Percentiles rank a stretch among this genome's conserved stretches.
Conservation (phyloP, 345 rosid genomes). For the Eucalyptus urophylla region DNA sequence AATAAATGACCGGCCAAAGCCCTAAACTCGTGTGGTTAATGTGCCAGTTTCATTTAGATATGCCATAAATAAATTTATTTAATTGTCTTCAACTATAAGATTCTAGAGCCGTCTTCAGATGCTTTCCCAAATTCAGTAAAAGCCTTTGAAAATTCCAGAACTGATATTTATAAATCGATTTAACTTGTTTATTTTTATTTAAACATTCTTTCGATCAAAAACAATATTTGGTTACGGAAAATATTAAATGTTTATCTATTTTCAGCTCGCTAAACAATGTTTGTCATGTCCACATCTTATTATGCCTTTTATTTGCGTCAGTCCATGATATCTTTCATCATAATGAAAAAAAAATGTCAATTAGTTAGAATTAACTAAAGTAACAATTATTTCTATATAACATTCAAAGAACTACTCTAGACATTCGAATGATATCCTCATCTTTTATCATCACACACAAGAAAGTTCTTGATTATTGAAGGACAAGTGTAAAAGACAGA, state of each 20-base stretch:
- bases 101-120: neutral
- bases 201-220: neutral
- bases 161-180: neutral
- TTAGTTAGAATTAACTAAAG: neutral
- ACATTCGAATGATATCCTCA: too few species aligned
- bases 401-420: too few species aligned
- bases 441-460: too few species aligned
- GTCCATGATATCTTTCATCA: neutral
- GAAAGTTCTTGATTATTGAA: too few species aligned
- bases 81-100: neutral
- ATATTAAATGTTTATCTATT: neutral
- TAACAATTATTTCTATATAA: neutral
- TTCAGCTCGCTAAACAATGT: neutral
- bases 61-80: neutral
- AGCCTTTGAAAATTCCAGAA: neutral
- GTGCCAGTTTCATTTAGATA: neutral
- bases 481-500: neutral
- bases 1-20: neutral
- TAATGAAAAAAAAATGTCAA: neutral
- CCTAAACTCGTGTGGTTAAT: neutral
- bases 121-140: neutral
- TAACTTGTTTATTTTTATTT: neutral
- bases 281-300: neutral
- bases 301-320: neutral
- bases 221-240: neutral